Conservation (phyloP, 2,329 filamentous ascomycete genomes). For the Monilinia vaccinii-corymbosi region DNA sequence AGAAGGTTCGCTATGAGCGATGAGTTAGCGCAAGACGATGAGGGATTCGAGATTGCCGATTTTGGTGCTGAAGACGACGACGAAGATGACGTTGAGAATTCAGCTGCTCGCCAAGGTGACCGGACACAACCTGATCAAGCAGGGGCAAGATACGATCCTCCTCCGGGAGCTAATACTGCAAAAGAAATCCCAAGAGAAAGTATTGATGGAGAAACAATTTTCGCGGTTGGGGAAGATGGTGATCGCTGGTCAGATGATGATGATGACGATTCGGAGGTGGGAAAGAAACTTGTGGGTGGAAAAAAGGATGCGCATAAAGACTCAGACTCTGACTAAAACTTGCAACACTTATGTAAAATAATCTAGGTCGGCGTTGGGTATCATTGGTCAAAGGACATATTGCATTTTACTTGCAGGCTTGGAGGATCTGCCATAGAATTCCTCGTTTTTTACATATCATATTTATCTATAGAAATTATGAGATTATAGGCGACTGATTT, state of each 20-base stretch:
- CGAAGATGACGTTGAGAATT: constrained; percentile 45
- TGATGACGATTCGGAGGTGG: constrained; percentile 48
- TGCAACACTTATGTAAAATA: constrained; percentile 13
- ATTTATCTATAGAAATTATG: constrained; percentile 7
- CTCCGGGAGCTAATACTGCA: constrained; percentile 19
- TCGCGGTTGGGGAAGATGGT: constrained; percentile 77
- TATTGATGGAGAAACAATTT: constrained; percentile 87
- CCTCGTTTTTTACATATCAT: not conserved
- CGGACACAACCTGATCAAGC: constrained; percentile 34
- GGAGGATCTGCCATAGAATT: not conserved
- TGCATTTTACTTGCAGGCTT: not conserved
- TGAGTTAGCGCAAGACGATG: constrained; percentile 96
- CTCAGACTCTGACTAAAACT: not conserved
- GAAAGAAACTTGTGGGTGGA: constrained; percentile 36
- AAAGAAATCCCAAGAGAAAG: constrained; percentile 44
- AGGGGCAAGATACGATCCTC: constrained; percentile 30
- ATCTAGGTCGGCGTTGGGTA: constrained; percentile 10
- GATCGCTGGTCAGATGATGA: constrained; percentile 79
- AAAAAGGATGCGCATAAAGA: constrained; percentile 9
- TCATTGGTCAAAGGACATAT: not conserved
- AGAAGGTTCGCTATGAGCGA: constrained; percentile 97
- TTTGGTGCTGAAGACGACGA: constrained; percentile 63
- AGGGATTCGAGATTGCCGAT: constrained; percentile 93
- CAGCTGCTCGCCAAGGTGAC: constrained; percentile 36
- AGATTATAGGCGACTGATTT: not conserved